Conservation (phyloP, 805 yeast genomes). For the Geotrichum ghanense region DNA sequence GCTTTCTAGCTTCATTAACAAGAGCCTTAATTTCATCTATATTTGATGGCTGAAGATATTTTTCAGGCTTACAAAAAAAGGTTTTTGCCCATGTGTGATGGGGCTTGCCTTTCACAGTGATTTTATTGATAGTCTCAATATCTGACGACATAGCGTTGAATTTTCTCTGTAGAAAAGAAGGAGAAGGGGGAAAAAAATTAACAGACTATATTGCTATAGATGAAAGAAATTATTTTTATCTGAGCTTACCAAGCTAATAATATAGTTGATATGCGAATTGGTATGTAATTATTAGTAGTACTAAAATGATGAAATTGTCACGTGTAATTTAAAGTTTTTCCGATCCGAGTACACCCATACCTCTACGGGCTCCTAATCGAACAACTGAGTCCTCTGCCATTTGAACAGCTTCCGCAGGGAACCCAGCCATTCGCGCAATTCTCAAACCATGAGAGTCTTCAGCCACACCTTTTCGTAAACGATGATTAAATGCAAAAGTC, state of each 20-base stretch:
- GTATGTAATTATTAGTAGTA: no score
- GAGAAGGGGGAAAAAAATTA: neutral
- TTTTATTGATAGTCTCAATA: neutral
- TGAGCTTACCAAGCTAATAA: no score
- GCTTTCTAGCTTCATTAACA: slow-evolving; percentile 51
- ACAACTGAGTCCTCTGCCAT: slow-evolving; percentile 35
- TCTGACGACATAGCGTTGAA: neutral
- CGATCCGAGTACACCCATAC: no score
- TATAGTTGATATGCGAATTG: no score
- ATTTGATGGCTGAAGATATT: slow-evolving; percentile 64
- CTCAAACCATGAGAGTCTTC: slow-evolving; percentile 63
- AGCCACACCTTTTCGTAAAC: slow-evolving; percentile 55
- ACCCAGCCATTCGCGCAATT: slow-evolving; percentile 71
- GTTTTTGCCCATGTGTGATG: slow-evolving; percentile 90
- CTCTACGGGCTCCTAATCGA: no score
- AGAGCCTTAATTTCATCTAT: slow-evolving; percentile 58
- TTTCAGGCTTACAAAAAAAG: slow-evolving; percentile 62
- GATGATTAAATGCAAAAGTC: slow-evolving; percentile 35
- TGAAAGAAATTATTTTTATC: no score
- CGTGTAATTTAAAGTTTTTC: no score
- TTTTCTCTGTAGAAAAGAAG: neutral
- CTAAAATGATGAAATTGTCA: no score
- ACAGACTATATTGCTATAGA: no score
- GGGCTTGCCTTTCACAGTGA: slow-evolving; percentile 19
- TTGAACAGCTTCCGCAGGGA: slow-evolving; percentile 48